Conservation (phyloP, 2,329 filamentous ascomycete species). For the Chaetomium sp. region DNA sequence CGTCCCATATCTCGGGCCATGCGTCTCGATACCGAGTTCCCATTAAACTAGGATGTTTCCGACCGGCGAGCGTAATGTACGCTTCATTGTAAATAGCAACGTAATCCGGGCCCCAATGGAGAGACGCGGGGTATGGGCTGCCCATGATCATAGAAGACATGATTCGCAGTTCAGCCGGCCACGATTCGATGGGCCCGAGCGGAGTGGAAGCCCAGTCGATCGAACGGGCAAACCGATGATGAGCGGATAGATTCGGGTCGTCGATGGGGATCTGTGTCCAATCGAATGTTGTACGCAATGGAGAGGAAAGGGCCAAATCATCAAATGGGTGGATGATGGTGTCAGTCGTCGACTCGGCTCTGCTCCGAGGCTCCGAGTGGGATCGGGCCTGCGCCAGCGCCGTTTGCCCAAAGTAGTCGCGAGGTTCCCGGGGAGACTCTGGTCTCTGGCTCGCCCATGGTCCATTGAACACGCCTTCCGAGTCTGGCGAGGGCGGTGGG, state of each 20-base stretch:
- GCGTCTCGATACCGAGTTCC: constrained; percentile 61
- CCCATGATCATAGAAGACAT: constrained; percentile 82
- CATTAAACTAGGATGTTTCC: constrained; percentile 72
- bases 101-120: constrained; percentile 73
- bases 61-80: constrained; percentile 62
- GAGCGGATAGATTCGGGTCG: constrained; percentile 52
- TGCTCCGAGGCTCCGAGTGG: constrained; percentile 23
- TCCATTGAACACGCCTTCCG: constrained; percentile 33
- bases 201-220: constrained; percentile 68
- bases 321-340: constrained; percentile 17
- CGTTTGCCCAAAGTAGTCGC: constrained; percentile 37
- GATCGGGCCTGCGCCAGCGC: constrained; percentile 17
- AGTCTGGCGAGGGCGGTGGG: constrained; percentile 31
- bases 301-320: constrained; percentile 27
- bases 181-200: constrained; percentile 68
- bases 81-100: constrained; percentile 68
- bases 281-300: constrained; percentile 57
- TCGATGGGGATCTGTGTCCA: constrained; percentile 69
- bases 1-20: constrained; percentile 70
- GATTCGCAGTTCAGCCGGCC: constrained; percentile 63
- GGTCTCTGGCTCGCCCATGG: constrained; percentile 31
- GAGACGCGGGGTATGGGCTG: constrained; percentile 64
- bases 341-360: constrained; percentile 19
- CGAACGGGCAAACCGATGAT: constrained; percentile 66
- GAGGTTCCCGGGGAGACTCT: constrained; percentile 27